Evolutionary conservation across 2,329 filamentous ascomycete species (phyloP).

Genomic region (Penicillium sp.): DNA sequence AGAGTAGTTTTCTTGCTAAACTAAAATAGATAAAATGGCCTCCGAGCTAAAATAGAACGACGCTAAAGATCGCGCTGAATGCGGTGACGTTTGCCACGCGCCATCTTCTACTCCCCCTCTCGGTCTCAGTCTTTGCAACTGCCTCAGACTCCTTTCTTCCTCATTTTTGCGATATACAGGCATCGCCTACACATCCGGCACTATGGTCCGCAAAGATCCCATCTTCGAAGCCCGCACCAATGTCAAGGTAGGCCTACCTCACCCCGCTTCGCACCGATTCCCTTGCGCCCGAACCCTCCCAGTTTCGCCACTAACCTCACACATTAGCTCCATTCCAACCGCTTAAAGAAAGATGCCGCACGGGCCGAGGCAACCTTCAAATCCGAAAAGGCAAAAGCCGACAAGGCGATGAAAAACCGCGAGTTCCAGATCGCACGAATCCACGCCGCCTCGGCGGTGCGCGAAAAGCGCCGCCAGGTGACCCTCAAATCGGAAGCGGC

Average conservation of each 20-base stretch:
- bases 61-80: conserved; percentile 14
- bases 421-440: conserved; percentile 49
- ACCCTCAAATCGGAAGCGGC: conserved; percentile 44
- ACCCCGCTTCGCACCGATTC: conserved; percentile 1
- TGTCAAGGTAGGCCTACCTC: conserved; percentile 34
- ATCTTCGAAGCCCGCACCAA: conserved; percentile 42
- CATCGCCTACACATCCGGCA: conserved; percentile 10
- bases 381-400: conserved; percentile 46
- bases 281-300: background rate
- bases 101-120: conserved; percentile 6
- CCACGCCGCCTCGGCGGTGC: conserved; percentile 44
- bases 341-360: conserved; percentile 45
- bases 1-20: too few species aligned
- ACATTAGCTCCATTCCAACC: conserved; percentile 44
- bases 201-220: conserved; percentile 39
- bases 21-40: background rate
- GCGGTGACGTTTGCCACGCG: conserved; percentile 27
- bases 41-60: conserved; percentile 1
- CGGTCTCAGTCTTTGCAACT: conserved; percentile 1
- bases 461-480: conserved; percentile 45
- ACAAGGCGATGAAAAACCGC: conserved; percentile 45
- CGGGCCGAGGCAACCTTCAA: conserved; percentile 45
- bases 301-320: background rate
- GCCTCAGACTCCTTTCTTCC: background rate
- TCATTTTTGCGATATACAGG: background rate